Evolutionary conservation across 2,329 filamentous ascomycete genomes (phyloP).

Genomic region (Rutstroemia sp.): DNA sequence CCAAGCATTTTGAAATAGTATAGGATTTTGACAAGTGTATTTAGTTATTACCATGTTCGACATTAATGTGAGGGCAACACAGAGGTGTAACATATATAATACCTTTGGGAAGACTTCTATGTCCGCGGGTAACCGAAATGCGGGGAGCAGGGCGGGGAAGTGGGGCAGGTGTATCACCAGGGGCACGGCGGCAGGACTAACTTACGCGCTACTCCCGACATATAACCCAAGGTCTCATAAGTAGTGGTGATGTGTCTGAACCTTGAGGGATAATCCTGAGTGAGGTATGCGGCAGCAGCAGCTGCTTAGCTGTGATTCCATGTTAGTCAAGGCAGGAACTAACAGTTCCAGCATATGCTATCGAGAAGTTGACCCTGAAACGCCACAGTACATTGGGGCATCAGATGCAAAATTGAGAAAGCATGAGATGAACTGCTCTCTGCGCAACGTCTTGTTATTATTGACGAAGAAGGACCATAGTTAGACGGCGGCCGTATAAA

Average conservation of each 20-base stretch:
- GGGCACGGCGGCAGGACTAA: no score
- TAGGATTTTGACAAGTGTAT: no score
- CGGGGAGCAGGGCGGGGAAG: no score
- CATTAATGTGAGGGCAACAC: no score
- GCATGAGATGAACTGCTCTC: slow-evolving; percentile 16
- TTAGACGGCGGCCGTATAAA: slow-evolving; percentile 9
- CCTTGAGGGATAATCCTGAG: background rate
- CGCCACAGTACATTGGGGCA: slow-evolving; percentile 14
- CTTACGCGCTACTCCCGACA: no score
- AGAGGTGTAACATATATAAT: no score
- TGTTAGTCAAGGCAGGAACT: slow-evolving; percentile 8
- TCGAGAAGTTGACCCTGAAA: slow-evolving; percentile 10
- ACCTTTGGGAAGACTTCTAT: no score
- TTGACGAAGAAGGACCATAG: slow-evolving; percentile 11
- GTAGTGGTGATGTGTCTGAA: no score
- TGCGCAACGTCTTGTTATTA: slow-evolving; percentile 15
- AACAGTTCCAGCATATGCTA: slow-evolving; percentile 11
- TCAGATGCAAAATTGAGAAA: slow-evolving; percentile 15
- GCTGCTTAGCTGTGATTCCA: background rate
- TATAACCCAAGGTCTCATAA: no score
- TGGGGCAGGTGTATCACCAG: no score
- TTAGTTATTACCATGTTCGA: no score
- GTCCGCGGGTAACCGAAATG: no score
- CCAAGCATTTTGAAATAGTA: slow-evolving; percentile 31
- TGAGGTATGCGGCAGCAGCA: background rate